Evolutionary conservation across 2,329 filamentous ascomycete species (phyloP).

Genomic region (Neofusicoccum umdonicola): DNA sequence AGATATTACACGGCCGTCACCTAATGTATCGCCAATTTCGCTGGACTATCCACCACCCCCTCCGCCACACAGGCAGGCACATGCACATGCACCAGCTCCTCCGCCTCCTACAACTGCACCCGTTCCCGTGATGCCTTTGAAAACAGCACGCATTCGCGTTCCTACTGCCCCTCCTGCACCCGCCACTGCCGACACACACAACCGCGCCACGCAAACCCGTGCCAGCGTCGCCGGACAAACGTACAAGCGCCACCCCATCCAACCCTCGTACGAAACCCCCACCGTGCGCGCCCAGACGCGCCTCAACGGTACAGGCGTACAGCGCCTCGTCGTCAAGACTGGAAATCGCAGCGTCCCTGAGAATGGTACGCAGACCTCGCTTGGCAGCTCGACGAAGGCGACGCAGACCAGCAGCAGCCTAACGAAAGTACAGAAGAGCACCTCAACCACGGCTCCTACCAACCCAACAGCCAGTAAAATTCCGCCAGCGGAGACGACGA

Average conservation of each 20-base stretch:
- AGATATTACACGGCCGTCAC: not conserved
- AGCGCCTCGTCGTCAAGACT: not conserved
- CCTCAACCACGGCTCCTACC: not conserved
- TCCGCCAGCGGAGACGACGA: not conserved
- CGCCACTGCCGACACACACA: not conserved
- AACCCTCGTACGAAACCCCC: not conserved
- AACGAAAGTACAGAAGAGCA: not conserved
- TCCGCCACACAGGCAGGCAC: not conserved
- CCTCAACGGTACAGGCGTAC: conserved; percentile 8
- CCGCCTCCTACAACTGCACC: too few species aligned
- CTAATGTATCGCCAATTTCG: not conserved
- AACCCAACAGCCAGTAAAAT: not conserved
- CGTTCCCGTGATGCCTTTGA: too few species aligned
- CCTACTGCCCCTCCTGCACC: not conserved
- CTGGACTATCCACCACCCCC: not conserved
- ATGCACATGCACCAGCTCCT: not conserved
- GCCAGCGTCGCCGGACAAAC: not conserved
- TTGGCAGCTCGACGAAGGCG: too few species aligned
- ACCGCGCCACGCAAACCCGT: conserved; percentile 2
- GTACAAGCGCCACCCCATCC: not conserved
- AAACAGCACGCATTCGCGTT: not conserved
- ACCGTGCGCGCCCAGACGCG: not conserved
- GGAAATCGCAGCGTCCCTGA: not conserved
- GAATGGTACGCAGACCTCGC: too few species aligned
- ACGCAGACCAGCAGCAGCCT: not conserved